Evolutionary conservation across 768 basidiomycete species (phyloP).

Genomic region (Pulveroboletus frians): DNA sequence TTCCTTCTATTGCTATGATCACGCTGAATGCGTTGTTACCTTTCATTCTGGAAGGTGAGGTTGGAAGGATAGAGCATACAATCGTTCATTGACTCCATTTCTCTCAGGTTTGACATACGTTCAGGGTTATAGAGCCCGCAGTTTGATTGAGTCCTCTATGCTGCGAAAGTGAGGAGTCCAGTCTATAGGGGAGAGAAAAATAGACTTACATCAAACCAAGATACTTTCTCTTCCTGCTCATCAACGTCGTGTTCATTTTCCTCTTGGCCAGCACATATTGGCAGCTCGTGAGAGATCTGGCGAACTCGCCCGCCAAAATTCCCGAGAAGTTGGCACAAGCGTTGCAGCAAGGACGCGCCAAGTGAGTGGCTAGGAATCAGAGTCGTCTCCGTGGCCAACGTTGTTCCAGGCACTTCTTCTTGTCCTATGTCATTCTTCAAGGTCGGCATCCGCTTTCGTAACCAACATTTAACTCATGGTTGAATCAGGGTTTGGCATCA

Average conservation of each 20-base stretch:
- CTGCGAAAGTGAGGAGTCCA: slow-evolving; percentile 70
- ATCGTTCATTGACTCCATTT: slow-evolving; percentile 11
- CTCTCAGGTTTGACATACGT: slow-evolving; percentile 65
- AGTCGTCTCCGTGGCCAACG: slow-evolving; percentile 10
- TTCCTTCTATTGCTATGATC: slow-evolving; percentile 89
- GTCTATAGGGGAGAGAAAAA: not conserved
- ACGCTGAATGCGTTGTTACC: slow-evolving; percentile 85
- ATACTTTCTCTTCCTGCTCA: slow-evolving; percentile 88
- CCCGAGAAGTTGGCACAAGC: slow-evolving; percentile 88
- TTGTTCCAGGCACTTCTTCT: slow-evolving; percentile 63
- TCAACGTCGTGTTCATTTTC: slow-evolving; percentile 94
- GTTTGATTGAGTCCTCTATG: slow-evolving; percentile 90
- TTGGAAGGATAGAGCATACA: not conserved
- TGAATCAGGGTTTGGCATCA: slow-evolving; percentile 73
- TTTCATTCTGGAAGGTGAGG: slow-evolving; percentile 78
- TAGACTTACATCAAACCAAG: slow-evolving; percentile 37
- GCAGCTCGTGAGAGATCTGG: slow-evolving; percentile 86
- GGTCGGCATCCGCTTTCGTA: slow-evolving; percentile 34
- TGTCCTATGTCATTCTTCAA: slow-evolving; percentile 82
- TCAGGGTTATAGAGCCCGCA: slow-evolving; percentile 87
- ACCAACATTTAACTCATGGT: slow-evolving; percentile 2
- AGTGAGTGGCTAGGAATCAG: slow-evolving; percentile 33
- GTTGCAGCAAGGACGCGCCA: slow-evolving; percentile 70
- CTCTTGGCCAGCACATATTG: slow-evolving; percentile 87
- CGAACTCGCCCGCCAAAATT: slow-evolving; percentile 89